Conservation (phyloP, 176 grass and related monocot species). For the Areca catechu region DNA sequence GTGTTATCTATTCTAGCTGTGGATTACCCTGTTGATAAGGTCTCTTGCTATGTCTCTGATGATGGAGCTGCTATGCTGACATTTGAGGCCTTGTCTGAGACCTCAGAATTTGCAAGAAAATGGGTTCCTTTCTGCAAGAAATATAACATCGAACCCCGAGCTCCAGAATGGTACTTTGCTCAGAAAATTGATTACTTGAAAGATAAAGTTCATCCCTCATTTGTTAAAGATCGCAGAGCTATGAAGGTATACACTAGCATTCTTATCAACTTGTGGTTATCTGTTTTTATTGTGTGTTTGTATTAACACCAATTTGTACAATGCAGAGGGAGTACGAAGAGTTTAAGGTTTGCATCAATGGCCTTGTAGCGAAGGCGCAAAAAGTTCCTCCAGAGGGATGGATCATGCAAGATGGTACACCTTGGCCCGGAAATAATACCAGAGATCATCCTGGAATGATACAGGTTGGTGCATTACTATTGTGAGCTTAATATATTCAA, state of each 20-base stretch:
- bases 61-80: conserved; percentile 95
- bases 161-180: conserved; percentile 86
- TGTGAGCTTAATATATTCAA: conserved; percentile 11
- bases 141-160: conserved; percentile 87
- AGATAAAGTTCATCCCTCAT: conserved; percentile 83
- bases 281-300: conserved; percentile 5
- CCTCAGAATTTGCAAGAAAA: conserved; percentile 99
- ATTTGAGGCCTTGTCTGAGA: conserved; percentile 89
- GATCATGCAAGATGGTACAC: conserved; percentile 99
- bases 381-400: conserved; percentile 97
- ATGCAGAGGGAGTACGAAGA: conserved; percentile 98
- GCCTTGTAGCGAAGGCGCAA: conserved; percentile 85
- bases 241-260: conserved; percentile 73
- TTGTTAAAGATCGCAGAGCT: conserved; percentile 92
- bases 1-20: conserved; percentile 96
- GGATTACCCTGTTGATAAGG: conserved; percentile 94
- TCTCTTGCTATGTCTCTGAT: conserved; percentile 98
- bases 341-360: conserved; percentile 87
- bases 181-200: conserved; percentile 99
- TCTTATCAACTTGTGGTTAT: conserved; percentile 4
- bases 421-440: conserved; percentile 98
- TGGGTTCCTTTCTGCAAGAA: conserved; percentile 97
- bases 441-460: conserved; percentile 99
- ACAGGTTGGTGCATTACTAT: conserved; percentile 40
- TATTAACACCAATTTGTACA: conserved; percentile 18